Evolutionary conservation across 2,329 filamentous ascomycete genomes (phyloP).

Genomic region (Ceratocystiopsis sp.): DNA sequence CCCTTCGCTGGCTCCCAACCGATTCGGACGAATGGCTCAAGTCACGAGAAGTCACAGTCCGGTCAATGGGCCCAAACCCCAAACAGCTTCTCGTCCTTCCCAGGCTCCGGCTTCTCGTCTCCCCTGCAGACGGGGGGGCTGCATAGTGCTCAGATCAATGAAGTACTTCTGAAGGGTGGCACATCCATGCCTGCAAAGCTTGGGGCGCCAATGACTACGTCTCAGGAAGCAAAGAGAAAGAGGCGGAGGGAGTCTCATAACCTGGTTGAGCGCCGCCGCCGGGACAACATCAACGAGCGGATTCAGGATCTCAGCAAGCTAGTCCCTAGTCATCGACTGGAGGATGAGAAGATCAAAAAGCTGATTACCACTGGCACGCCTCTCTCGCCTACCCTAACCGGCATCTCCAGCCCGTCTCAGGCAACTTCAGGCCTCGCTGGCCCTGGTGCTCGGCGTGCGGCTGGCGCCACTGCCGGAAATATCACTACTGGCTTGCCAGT

Average conservation of each 20-base stretch:
- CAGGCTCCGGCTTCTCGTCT: conserved; percentile 78
- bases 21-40: conserved; percentile 49
- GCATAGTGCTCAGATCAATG: conserved; percentile 63
- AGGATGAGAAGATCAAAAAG: conserved; percentile 94
- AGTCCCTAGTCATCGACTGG: conserved; percentile 78
- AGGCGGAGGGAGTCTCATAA: conserved; percentile 90
- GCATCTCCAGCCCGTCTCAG: conserved; percentile 49
- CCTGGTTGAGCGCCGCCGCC: conserved; percentile 78
- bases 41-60: conserved; percentile 70
- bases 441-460: conserved; percentile 64
- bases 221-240: conserved; percentile 86
- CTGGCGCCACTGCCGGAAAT: conserved; percentile 51
- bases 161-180: conserved; percentile 75
- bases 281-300: conserved; percentile 97
- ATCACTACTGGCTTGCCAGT: conserved; percentile 86
- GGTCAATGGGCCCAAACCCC: conserved; percentile 82
- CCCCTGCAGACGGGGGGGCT: conserved; percentile 48
- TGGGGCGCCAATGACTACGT: conserved; percentile 36
- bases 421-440: conserved; percentile 81
- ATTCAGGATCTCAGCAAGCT: conserved; percentile 93
- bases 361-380: conserved; percentile 85
- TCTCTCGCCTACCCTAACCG: conserved; percentile 64
- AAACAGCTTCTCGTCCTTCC: conserved; percentile 67
- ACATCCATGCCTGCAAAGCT: conserved; percentile 85
- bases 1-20: conserved; percentile 53